Conservation (phyloP, 208 protist genomes). For the Leishmania mexicana region DNA sequence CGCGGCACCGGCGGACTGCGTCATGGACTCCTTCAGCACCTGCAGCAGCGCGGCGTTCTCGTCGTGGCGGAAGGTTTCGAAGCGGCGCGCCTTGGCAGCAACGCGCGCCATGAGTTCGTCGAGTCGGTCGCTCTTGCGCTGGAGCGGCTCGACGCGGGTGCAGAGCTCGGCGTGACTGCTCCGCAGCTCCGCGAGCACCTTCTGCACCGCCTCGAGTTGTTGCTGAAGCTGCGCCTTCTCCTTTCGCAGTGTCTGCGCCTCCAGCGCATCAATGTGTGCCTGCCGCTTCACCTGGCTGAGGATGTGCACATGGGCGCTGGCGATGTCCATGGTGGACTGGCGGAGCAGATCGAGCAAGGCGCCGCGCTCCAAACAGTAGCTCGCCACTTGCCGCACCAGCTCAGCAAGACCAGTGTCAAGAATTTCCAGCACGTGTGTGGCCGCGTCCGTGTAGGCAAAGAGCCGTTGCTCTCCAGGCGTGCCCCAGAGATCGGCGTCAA, state of each 20-base stretch:
- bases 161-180: constrained; percentile 18
- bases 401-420: constrained; percentile 81
- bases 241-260: constrained; percentile 29
- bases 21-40: constrained; percentile 74
- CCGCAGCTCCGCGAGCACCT: constrained; percentile 21
- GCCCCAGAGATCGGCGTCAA: constrained; percentile 35
- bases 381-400: constrained; percentile 69
- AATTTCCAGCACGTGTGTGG: constrained; percentile 54
- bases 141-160: constrained; percentile 42
- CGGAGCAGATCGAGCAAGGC: constrained; percentile 81
- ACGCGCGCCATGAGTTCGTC: constrained; percentile 76
- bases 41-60: constrained; percentile 62
- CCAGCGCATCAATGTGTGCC: constrained; percentile 19
- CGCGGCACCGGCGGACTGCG: constrained; percentile 48
- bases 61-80: constrained; percentile 56
- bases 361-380: constrained; percentile 76
- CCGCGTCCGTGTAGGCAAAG: constrained; percentile 64
- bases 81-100: constrained; percentile 53
- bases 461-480: constrained; percentile 49
- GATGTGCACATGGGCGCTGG: constrained; percentile 55
- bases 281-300: constrained; percentile 69
- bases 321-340: constrained; percentile 71
- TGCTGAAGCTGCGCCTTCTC: constrained; percentile 29
- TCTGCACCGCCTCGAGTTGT: neutral
- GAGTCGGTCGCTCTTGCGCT: constrained; percentile 63